Percentiles rank a stretch among this genome's conserved stretches.
phyloP scores from a whole-genome alignment of 164 flowering plant species.

The Macadamia tetraphylla region DNA sequence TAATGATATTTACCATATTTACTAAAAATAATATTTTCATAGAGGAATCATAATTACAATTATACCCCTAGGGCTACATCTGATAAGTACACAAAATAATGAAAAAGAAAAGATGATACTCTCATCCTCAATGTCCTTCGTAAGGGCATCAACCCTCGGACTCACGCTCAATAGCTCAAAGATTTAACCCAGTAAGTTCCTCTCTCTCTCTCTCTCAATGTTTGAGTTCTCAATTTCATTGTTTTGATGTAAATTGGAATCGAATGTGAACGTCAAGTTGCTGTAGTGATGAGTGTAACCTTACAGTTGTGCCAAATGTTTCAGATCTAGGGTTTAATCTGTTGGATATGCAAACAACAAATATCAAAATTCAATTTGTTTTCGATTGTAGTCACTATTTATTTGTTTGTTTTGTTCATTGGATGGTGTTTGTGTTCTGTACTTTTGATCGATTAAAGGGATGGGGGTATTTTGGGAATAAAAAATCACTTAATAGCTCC shows the following conservation, averaged over 20 bases:
- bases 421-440: background rate
- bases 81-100: too few relatives aligned
- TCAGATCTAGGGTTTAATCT: background rate
- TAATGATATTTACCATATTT: too few relatives aligned
- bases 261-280: background rate
- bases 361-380: too few relatives aligned
- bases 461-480: too few relatives aligned
- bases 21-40: too few relatives aligned
- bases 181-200: background rate
- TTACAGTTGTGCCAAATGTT: too few relatives aligned
- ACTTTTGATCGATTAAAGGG: too few relatives aligned
- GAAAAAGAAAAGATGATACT: too few relatives aligned
- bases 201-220: background rate
- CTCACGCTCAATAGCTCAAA: conserved; percentile 1
- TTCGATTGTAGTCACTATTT: too few relatives aligned
- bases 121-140: conserved; percentile 2
- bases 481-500: too few relatives aligned
- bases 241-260: background rate
- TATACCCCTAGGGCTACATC: too few relatives aligned
- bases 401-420: background rate
- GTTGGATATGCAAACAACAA: background rate
- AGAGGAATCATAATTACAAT: too few relatives aligned
- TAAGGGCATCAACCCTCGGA: conserved; percentile 8
- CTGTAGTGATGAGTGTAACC: background rate
- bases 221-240: background rate